Evolutionary conservation across 1,284 basidiomycete species (phyloP), one percentile per base, ranked within the genome.

Genomic region (Coniophora puteana): DNA sequence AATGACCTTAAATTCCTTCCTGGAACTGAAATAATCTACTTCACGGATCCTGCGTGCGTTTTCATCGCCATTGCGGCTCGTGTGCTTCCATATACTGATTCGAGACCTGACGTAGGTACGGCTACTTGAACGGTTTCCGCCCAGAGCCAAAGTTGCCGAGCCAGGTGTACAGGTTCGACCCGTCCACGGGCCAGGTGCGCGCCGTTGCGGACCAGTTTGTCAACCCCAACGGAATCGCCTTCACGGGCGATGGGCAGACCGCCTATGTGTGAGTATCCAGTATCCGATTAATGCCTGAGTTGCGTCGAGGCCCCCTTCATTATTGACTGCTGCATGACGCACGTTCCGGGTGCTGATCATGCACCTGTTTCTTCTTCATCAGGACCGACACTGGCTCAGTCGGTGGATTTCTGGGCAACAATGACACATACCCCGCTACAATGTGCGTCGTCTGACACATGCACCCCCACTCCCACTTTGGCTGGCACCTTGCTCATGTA

Each of bases 1-100:
- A 89, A 91, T 57, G 89, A 92, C 54, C 66, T 83, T 43, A 87
- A 83, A 52, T 67, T 89, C 4, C 82, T 88, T 45, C 82, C 82
- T 1, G 79, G 70, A 38, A 76, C 75, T 12, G 74, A 72, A 35
- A 55, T 87, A 8, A 14, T 58, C 1, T 88, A 81, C 62, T 87
- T 88, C 62, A 85, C 81, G 0, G 89, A 90, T 55, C 70, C 73
- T 6, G 67, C 62, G 78, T 88, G 51, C 28, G 76, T 68, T n/a
- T 1, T 28, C 22, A 12, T 4, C 1, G 16, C 11, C 8, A 21
- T 4, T 5, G 11, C 4, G 8, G 6, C n/a, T 18, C 5, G 36
- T 29, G 26, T 33, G n/a, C 33, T 24, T 29, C 20, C 30, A 35
- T 30, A 12, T 36, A 13, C n/a, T 13, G n/a, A n/a, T n/a, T n/a